Evolutionary conservation across 257 asterid species (phyloP).

Genomic region (Forsythia viridissima): DNA sequence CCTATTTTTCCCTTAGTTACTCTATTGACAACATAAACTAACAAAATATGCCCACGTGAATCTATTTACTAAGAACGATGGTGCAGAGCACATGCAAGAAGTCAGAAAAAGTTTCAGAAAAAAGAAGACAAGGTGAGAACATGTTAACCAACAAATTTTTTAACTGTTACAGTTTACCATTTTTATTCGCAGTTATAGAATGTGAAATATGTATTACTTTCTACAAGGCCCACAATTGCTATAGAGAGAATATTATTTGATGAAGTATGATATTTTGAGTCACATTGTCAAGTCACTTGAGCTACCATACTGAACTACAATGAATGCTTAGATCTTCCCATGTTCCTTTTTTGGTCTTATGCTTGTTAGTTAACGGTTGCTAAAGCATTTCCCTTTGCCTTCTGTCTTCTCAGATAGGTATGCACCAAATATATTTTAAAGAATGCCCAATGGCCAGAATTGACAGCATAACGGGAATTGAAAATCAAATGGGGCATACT

Average conservation of each 20-base stretch:
- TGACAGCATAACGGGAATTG: not conserved
- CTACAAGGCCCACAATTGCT: slow-evolving; percentile 10
- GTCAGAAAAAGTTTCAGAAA: slow-evolving; percentile 1
- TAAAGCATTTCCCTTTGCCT: not conserved
- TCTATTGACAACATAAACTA: not conserved
- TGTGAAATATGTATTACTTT: not conserved
- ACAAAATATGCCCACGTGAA: not conserved
- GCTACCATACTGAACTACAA: not conserved
- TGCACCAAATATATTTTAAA: not conserved
- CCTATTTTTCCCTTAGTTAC: not conserved
- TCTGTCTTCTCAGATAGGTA: not conserved
- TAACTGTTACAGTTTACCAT: not conserved
- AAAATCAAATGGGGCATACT: not conserved
- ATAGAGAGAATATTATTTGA: slow-evolving; percentile 4
- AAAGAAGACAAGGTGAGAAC: slow-evolving; percentile 8
- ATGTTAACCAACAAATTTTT: not conserved
- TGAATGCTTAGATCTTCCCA: not conserved
- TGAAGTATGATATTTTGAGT: not conserved
- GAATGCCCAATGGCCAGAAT: slow-evolving; percentile 3
- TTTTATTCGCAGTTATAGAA: not conserved
- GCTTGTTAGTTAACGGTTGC: not conserved
- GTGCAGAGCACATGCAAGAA: not conserved
- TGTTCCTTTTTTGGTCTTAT: not conserved
- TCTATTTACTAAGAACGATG: not conserved
- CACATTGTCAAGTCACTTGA: not conserved